Percentiles rank a stretch among this genome's conserved stretches.
phyloP scores from a whole-genome alignment of 768 basidiomycete species.

The Boletus sp. region DNA sequence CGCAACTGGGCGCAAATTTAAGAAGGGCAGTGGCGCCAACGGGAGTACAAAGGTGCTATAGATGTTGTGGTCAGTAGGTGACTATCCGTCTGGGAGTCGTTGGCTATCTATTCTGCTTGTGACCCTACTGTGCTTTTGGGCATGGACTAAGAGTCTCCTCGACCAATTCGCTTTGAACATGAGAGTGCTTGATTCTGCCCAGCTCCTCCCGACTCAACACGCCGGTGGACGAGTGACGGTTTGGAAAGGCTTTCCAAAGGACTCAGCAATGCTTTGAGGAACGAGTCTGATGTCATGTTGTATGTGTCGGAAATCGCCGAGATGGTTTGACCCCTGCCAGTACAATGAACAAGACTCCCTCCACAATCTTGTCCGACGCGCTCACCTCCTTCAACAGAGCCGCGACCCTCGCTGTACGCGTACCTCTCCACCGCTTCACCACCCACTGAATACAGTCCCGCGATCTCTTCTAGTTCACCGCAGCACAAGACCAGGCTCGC shows the following conservation, averaged over 20 bases:
- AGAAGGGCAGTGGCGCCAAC: constrained; percentile 45
- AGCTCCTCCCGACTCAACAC: constrained; percentile 13
- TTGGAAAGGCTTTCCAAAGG: constrained; percentile 29
- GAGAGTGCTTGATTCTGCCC: constrained; percentile 19
- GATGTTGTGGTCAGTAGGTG: constrained; percentile 11
- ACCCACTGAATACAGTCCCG: background rate
- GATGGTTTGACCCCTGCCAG: constrained; percentile 10
- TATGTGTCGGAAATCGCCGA: constrained; percentile 22
- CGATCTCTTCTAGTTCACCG: constrained; percentile 41
- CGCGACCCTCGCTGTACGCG: constrained; percentile 39
- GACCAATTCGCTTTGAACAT: constrained; percentile 14
- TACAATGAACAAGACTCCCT: constrained; percentile 33
- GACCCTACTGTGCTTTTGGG: background rate
- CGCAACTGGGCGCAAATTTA: constrained; percentile 71
- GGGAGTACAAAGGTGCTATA: constrained; percentile 34
- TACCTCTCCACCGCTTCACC: background rate
- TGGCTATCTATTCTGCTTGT: constrained; percentile 15
- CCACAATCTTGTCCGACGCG: constrained; percentile 40
- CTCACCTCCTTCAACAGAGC: constrained; percentile 40
- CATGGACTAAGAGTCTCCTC: constrained; percentile 11
- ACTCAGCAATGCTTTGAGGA: no score
- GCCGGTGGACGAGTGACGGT: constrained; percentile 3
- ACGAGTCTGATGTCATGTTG: constrained; percentile 6
- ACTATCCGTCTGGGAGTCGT: constrained; percentile 7
- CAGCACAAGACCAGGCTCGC: constrained; percentile 54